Evolutionary conservation across 2,329 filamentous ascomycete genomes (phyloP).

Genomic region (Monilinia laxa): DNA sequence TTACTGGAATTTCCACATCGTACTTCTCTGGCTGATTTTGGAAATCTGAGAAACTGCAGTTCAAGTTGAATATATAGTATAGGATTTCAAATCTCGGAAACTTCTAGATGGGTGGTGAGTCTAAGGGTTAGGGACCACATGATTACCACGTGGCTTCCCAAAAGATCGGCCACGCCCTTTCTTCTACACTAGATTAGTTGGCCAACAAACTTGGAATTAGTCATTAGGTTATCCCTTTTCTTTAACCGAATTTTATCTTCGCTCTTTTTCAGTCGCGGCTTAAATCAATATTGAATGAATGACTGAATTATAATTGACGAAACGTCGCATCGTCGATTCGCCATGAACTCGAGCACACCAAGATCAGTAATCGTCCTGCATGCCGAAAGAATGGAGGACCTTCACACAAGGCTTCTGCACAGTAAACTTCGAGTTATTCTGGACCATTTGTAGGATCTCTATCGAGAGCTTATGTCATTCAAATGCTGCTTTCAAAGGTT

Average conservation of each 20-base stretch:
- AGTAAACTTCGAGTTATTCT: not conserved
- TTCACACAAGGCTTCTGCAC: not conserved
- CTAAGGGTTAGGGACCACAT: not conserved
- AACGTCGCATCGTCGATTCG: not conserved
- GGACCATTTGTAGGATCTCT: not conserved
- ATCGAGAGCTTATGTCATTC: conserved; percentile 2
- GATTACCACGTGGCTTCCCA: not conserved
- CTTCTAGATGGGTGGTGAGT: not conserved
- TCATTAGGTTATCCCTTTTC: not conserved
- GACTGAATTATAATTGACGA: not conserved
- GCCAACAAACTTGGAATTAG: not conserved
- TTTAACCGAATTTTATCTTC: not conserved
- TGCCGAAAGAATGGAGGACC: not conserved
- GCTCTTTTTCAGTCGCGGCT: not conserved
- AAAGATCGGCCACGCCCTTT: conserved; percentile 2
- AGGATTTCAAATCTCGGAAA: not conserved
- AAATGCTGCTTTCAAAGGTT: not conserved
- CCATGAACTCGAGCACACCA: not conserved
- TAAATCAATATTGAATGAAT: not conserved
- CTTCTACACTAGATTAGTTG: not conserved
- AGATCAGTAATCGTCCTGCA: not conserved
- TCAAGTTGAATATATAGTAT: not conserved
- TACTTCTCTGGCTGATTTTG: not conserved
- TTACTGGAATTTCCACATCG: too few relatives aligned
- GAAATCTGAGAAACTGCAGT: not conserved